Percentiles rank a stretch among this genome's conserved stretches.
These are phyloP conservation scores for Symbiodinium pilosum DNA, from an alignment of 73 alveolate species.

Conservation along the genomic window DNA sequence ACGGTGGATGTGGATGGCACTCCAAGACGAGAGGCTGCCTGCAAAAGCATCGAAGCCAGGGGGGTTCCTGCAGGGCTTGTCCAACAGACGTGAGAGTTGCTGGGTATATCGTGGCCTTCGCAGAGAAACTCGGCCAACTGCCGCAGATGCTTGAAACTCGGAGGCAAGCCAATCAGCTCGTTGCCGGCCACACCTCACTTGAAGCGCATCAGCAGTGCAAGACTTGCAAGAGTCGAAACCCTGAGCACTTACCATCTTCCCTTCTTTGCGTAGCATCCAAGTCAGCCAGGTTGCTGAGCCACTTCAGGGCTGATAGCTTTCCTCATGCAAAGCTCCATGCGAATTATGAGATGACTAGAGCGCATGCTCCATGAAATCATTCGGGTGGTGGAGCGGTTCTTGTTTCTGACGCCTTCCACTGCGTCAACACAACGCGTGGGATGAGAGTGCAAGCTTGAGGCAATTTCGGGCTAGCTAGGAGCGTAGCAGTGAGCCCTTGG, in stretches of 20 bases:
- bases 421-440: no score
- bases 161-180: constrained; percentile 44
- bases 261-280: not conserved
- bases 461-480: no score
- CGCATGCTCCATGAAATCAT: no score
- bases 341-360: no score
- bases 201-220: no score
- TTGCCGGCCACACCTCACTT: constrained; percentile 32
- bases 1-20: not conserved
- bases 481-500: not conserved
- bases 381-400: no score
- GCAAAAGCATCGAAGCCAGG: constrained; percentile 37
- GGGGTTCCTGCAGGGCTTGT: constrained; percentile 35
- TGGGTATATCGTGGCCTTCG: not conserved
- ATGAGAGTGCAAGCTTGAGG: no score
- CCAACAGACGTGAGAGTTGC: not conserved
- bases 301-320: not conserved
- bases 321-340: no score
- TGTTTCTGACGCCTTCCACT: no score
- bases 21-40: not conserved
- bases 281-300: constrained; percentile 42
- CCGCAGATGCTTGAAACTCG: constrained; percentile 10
- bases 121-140: not conserved
- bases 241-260: not conserved
- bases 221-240: no score